Evolutionary conservation across 192 early-diverging fungal species (phyloP).

Genomic region (Entomortierella chlamydospora): DNA sequence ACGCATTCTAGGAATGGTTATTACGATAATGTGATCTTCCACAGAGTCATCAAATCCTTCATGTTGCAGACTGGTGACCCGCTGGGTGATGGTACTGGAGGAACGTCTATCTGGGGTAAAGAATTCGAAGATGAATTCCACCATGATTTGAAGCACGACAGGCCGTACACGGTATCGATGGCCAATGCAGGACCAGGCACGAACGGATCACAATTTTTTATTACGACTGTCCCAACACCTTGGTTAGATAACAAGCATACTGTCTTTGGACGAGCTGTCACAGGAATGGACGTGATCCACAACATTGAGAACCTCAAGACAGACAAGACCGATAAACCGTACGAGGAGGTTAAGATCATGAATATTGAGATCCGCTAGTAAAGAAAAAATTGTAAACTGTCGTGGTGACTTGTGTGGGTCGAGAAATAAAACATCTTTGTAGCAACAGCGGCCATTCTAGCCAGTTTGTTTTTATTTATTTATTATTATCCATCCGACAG

Average conservation of each 20-base stretch:
- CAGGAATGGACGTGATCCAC: constrained; percentile 94
- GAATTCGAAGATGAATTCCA: constrained; percentile 97
- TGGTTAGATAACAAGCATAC: constrained; percentile 99
- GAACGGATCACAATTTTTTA: constrained; percentile 96
- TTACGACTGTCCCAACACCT: constrained; percentile 91
- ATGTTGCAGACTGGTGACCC: constrained; percentile 98
- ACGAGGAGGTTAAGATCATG: constrained; percentile 83
- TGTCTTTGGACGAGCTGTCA: constrained; percentile 90
- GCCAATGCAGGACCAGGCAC: constrained; percentile 92
- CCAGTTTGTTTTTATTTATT: too few species aligned
- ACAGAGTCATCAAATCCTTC: constrained; percentile 96
- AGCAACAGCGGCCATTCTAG: too few species aligned
- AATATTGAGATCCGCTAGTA: constrained; percentile 78
- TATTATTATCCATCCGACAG: too few species aligned
- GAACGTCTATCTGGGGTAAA: constrained; percentile 90
- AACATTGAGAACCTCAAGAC: constrained; percentile 83
- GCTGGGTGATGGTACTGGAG: constrained; percentile 93
- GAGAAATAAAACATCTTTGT: too few species aligned
- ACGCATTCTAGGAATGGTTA: constrained; percentile 88
- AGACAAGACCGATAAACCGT: constrained; percentile 92
- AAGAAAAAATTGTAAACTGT: too few species aligned
- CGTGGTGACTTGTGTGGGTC: too few species aligned
- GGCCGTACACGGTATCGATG: constrained; percentile 94
- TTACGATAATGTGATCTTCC: constrained; percentile 94
- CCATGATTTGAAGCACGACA: constrained; percentile 82